Evolutionary conservation across 192 early-diverging fungal genomes (phyloP).

Genomic region (Phlyctochytrium planicorne): DNA sequence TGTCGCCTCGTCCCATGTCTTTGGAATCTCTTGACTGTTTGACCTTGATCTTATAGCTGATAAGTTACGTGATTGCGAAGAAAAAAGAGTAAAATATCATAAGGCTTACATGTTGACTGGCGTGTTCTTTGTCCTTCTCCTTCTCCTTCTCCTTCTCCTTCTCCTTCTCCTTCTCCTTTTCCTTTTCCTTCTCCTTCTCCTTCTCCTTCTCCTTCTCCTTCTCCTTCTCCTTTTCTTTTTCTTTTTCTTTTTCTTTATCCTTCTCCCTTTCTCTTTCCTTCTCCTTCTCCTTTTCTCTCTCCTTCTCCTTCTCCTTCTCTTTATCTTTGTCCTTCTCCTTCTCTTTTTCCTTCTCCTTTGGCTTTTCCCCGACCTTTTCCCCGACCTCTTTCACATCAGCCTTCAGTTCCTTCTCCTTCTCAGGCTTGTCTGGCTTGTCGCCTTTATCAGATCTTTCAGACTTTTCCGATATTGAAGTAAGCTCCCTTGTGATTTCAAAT

Average conservation of each 20-base stretch:
- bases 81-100: too few species aligned
- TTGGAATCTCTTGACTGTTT: too few species aligned
- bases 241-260: conserved; percentile 13
- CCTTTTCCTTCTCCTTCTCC: conserved; percentile 10
- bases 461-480: background rate
- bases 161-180: background rate
- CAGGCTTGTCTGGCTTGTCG: background rate
- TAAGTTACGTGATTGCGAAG: too few species aligned
- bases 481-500: conserved; percentile 1
- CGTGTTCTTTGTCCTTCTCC: background rate
- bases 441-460: background rate
- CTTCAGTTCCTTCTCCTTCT: background rate
- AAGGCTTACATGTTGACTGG: too few species aligned
- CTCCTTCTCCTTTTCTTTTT: conserved; percentile 20
- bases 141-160: background rate
- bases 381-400: background rate
- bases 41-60: too few species aligned
- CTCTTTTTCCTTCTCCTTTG: too few species aligned
- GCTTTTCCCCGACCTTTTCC: background rate
- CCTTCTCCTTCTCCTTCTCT: background rate
- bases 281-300: background rate
- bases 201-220: background rate
- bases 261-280: conserved; percentile 1
- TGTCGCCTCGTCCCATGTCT: too few species aligned
- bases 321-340: conserved; percentile 6